Base-by-base conservation (phyloP, 2,329 filamentous ascomycete genomes). In the Pestalotiopsis sp. region DNA sequence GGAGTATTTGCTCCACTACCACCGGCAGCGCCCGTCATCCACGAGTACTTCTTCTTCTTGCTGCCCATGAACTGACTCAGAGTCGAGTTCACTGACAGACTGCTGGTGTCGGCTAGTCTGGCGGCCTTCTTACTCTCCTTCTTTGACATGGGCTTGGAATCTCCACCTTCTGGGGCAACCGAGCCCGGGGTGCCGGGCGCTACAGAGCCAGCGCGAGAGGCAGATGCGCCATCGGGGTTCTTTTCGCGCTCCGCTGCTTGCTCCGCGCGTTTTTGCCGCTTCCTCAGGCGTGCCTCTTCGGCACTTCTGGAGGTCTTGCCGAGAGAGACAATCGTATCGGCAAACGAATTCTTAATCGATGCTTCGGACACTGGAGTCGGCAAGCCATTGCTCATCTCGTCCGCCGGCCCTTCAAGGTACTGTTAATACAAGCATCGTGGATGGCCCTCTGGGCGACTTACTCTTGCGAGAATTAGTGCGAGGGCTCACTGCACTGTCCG, bases 1-100 rank as follows among this genome's bases (percentile, higher is more conserved):
- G 85, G 88, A 31, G 85, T 90, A 76, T 81, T 87, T 45, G 84
- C 76, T 64, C 89, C 87, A 74, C 87, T 86, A 61, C 81, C 82
- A 9, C 70, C 66, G 5, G 81, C 83, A 5, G 81, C 83, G 62
- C 86, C 85, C 7, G 85, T 84, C 91, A 94, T 91, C 92, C 92
- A 94, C 39, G 89, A 88, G 77, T 94, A 94, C 72, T 90, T 90
- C 78, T 92, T 87, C 78, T 89, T 89, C 78, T 89, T 90, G 73
- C 88, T 89, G 66, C 87, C 85, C 0, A 84, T 82, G 70, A 93
- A 93, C 83, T 94, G 88, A 71, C 89, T 90, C 67, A 93, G 93
- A 0, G 95, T 97, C 67, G 90, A 86, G 77, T 98, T 97, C 31
- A 95, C 94, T 71, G 91, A 92, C 25, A 91, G 90, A 72, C 95